A percentile compares a stretch with the other conserved stretches of the same genome.
phyloP scores from a whole-genome alignment of 345 rosid species.

The Hypericum perforatum region DNA sequence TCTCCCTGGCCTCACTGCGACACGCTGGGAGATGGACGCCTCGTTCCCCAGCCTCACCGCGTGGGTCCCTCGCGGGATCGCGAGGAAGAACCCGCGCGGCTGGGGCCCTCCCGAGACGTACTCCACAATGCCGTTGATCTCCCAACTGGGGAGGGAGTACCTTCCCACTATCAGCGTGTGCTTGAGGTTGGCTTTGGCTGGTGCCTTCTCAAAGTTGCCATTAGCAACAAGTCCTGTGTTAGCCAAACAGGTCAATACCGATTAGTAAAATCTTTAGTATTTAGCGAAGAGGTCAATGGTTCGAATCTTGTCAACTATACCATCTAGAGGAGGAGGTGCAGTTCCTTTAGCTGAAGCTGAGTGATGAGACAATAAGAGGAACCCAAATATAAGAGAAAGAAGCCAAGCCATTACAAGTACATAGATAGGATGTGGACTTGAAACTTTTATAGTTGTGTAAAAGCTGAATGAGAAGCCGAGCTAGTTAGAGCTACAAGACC shows the following conservation, averaged over 20 bases:
- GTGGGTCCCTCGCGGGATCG: slow-evolving; percentile 65
- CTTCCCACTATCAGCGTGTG: slow-evolving; percentile 62
- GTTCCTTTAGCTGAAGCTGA: slow-evolving; percentile 3
- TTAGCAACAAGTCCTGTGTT: slow-evolving; percentile 45
- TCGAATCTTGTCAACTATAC: no score
- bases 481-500: no score
- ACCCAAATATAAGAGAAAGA: slow-evolving; percentile 8
- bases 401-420: slow-evolving; percentile 15
- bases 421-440: not conserved
- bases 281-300: not conserved
- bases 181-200: slow-evolving; percentile 45
- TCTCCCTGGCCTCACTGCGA: slow-evolving; percentile 33
- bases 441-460: no score
- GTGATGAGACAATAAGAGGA: slow-evolving; percentile 9
- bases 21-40: slow-evolving; percentile 57
- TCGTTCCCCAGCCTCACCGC: slow-evolving; percentile 78
- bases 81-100: slow-evolving; percentile 62
- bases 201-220: slow-evolving; percentile 61
- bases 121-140: slow-evolving; percentile 60
- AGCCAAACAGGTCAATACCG: not conserved
- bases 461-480: no score
- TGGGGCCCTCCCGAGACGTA: slow-evolving; percentile 72
- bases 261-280: not conserved
- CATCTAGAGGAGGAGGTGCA: slow-evolving; percentile 22
- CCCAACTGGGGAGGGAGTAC: slow-evolving; percentile 79